These are phyloP conservation scores for Pelargonium cotyledonis DNA, from an alignment of 441 rosid species.

Conservation along the genomic window DNA sequence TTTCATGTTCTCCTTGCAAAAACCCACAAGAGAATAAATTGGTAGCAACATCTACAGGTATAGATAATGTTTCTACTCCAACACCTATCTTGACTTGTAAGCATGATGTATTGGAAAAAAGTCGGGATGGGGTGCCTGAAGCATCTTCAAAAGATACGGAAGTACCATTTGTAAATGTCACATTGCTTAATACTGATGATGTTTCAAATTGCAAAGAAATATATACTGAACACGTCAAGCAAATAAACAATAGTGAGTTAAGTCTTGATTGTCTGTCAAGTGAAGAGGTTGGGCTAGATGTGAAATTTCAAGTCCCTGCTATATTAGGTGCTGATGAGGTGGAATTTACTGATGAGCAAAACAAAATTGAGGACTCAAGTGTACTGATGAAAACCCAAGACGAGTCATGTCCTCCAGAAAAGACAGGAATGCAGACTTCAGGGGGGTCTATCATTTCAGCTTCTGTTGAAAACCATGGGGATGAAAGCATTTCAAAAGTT, in stretches of 20 bases:
- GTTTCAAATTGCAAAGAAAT: conserved; percentile 25
- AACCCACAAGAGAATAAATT: conserved; percentile 22
- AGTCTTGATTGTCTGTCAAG: conserved; percentile 21
- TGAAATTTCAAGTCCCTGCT: conserved; percentile 26
- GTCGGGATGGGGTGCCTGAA: conserved; percentile 23
- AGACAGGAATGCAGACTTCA: conserved; percentile 26
- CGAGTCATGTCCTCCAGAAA: conserved; percentile 25
- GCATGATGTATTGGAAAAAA: conserved; percentile 24
- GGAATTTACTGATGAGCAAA: conserved; percentile 19
- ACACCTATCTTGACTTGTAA: conserved; percentile 19
- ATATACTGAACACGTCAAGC: conserved; percentile 19
- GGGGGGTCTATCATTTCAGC: conserved; percentile 19
- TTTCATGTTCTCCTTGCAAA: conserved; percentile 20
- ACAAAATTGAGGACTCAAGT: conserved; percentile 19
- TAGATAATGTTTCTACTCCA: conserved; percentile 16
- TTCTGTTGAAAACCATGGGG: conserved; percentile 21
- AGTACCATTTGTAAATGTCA: conserved; percentile 16
- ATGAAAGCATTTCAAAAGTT: conserved; percentile 23
- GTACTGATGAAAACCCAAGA: conserved; percentile 20
- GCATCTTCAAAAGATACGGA: conserved; percentile 24
- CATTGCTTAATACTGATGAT: conserved; percentile 23
- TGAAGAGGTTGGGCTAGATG: conserved; percentile 23
- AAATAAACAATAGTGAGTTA: conserved; percentile 15
- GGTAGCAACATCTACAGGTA: conserved; percentile 20
- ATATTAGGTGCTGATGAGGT: conserved; percentile 21